Evolutionary conservation across 768 basidiomycete genomes (phyloP).

Genomic region (Tulasnella sp.): DNA sequence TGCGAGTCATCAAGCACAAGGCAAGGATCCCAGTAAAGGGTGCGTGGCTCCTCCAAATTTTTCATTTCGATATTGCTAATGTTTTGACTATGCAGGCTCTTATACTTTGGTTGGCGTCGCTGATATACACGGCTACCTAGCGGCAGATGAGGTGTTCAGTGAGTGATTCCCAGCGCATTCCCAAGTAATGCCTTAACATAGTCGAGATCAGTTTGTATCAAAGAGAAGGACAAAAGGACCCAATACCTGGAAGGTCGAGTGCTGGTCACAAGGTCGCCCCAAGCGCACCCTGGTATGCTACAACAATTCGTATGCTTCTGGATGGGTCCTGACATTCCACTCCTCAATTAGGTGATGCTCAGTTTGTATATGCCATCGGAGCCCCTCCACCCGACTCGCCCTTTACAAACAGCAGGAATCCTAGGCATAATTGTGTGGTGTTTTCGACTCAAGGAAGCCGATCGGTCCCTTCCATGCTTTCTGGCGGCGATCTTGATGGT

Average conservation of each 20-base stretch:
- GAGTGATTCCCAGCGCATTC: too few relatives aligned
- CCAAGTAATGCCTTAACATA: too few relatives aligned
- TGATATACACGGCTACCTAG: conserved; percentile 45
- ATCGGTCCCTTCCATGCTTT: conserved; percentile 50
- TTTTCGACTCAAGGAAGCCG: conserved; percentile 46
- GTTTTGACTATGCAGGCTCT: neutral
- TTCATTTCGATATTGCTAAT: neutral
- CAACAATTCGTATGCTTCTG: neutral
- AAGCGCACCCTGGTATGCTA: conserved; percentile 55
- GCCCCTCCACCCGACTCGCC: conserved; percentile 42
- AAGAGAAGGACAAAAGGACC: conserved; percentile 15
- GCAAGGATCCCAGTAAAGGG: conserved; percentile 56
- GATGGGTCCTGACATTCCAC: neutral
- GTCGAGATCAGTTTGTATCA: conserved; percentile 35
- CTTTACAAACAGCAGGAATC: conserved; percentile 36
- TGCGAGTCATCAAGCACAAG: conserved; percentile 51
- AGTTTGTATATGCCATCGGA: conserved; percentile 42
- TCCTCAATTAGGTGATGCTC: conserved; percentile 14
- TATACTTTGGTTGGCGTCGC: conserved; percentile 66
- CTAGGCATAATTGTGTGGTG: conserved; percentile 37
- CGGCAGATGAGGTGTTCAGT: conserved; percentile 48
- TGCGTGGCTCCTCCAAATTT: conserved; percentile 21
- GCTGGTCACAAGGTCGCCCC: conserved; percentile 52
- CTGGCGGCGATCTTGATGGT: conserved; percentile 63
- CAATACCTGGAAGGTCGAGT: conserved; percentile 44